Evolutionary conservation across 495 filamentous ascomycete genomes (phyloP), one percentile per base, ranked within the genome.

Genomic region (Lasiosphaeria miniovina): DNA sequence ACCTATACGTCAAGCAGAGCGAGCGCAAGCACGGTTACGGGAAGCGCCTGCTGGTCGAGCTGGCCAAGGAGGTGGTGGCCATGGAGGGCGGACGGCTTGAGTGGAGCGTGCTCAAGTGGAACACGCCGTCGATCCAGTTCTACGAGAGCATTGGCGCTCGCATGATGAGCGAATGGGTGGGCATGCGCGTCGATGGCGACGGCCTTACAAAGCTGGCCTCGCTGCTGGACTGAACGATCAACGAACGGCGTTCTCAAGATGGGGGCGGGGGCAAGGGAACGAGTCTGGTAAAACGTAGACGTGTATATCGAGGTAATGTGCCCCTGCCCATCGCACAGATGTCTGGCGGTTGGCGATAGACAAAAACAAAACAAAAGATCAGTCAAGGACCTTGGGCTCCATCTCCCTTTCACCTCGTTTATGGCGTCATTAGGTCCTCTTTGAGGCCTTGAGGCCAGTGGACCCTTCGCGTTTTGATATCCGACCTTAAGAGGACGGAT

Each of bases 101-200:
- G 75, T 98, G 94, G 94, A 90, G 84, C 68, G 93, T 96, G 65
- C 72, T 98, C 64, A 92, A 87, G 75, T 90, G 84, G 93, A 97
- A 98, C 73, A 84, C 90, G 77, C 89, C 90, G 45, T 89, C 84
- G 64, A 91, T 97, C 72, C 77, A 86, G 67, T 97, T 98, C 68
- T 98, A 98, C 67, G 82, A 87, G 68, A 80, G 82, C 61, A 79
- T 96, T 58, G 93, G 94, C 5, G 94, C 93, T n/a, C 82, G 75
- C 67, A 76, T 76, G 65, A 88, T 91, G 89, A 83, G 82, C 56
- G 93, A 94, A 68, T 98, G 94, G 94, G 84, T 90, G 65, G 86
- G 87, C 61, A 93, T 96, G 90, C 88, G 93, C 71, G 84, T 97
- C 14, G 90, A 94, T 61, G 86, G 86, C 36, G 82, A 89, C 50